phyloP scores from a whole-genome alignment of 1,284 basidiomycete species.

The Peniophora sp. region DNA sequence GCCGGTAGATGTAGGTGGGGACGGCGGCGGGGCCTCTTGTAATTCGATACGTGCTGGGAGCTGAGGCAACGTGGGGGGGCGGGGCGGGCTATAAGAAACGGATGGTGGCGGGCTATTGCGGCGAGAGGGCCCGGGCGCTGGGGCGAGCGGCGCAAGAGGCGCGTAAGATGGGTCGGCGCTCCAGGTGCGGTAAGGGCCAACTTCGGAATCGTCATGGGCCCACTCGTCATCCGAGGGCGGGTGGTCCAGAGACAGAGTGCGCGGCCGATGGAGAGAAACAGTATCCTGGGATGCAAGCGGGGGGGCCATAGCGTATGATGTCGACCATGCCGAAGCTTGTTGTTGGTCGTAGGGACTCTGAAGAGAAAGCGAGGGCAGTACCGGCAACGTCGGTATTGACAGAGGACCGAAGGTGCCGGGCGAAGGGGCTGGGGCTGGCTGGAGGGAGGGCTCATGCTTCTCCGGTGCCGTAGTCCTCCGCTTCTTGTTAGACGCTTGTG shows the following conservation, averaged over 20 bases:
- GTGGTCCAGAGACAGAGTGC: background rate
- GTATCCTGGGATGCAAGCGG: too few relatives aligned
- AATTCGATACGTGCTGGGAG: background rate
- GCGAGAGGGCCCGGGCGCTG: constrained; percentile 1
- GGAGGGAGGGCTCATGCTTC: background rate
- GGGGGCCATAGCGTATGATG: background rate
- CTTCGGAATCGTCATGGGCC: background rate
- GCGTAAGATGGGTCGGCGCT: constrained; percentile 5
- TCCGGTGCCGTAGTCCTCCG: constrained; percentile 21
- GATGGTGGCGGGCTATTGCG: background rate
- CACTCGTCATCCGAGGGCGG: background rate
- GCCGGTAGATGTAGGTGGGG: background rate
- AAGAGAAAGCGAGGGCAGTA: background rate
- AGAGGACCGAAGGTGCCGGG: background rate
- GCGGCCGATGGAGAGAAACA: background rate
- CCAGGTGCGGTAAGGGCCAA: constrained; percentile 4
- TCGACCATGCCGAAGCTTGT: background rate
- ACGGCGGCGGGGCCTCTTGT: background rate
- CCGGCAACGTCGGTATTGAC: background rate
- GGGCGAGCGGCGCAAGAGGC: constrained; percentile 1
- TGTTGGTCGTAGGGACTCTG: background rate
- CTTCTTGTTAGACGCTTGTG: constrained; percentile 43
- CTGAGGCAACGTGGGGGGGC: background rate
- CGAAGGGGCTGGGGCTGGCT: background rate
- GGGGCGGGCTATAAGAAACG: background rate